Evolutionary conservation across 805 yeast genomes (phyloP).

Genomic region (Ogataea ganodermae): DNA sequence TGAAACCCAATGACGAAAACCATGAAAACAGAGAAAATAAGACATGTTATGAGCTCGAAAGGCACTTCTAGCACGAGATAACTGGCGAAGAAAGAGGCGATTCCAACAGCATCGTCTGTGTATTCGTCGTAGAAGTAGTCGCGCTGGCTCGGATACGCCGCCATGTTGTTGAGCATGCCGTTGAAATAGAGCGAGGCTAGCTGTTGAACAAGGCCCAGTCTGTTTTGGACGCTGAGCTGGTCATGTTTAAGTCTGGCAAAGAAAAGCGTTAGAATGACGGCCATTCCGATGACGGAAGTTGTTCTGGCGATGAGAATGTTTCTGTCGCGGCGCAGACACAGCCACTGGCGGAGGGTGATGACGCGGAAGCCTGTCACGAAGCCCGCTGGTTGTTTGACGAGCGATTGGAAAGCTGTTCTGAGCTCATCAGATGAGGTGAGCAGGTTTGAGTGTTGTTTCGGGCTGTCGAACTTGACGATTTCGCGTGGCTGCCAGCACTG

Average conservation of each 20-base stretch:
- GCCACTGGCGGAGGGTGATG: conserved; percentile 39
- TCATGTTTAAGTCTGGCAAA: conserved; percentile 59
- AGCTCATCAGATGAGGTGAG: conserved; percentile 22
- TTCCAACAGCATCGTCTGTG: conserved; percentile 69
- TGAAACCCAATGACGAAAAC: conserved; percentile 77
- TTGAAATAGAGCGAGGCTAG: conserved; percentile 70
- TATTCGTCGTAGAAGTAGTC: conserved; percentile 78
- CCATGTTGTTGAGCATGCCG: conserved; percentile 77
- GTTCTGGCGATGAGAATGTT: conserved; percentile 67
- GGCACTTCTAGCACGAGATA: conserved; percentile 69
- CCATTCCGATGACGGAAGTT: conserved; percentile 64
- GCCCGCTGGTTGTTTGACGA: conserved; percentile 34
- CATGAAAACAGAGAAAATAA: conserved; percentile 60
- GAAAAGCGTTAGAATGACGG: conserved; percentile 64
- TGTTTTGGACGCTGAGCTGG: conserved; percentile 56
- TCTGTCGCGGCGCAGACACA: conserved; percentile 48
- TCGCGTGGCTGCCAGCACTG: conserved; percentile 37
- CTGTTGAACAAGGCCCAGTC: conserved; percentile 78
- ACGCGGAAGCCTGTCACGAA: conserved; percentile 39
- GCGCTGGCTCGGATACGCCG: conserved; percentile 73
- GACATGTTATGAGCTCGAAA: conserved; percentile 59
- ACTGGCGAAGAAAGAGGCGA: conserved; percentile 59
- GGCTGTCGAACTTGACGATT: no score
- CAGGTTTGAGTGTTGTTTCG: neutral
- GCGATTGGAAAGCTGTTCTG: conserved; percentile 29